Conservation (phyloP, 495 filamentous ascomycete species). For the Penicillium canariense region DNA sequence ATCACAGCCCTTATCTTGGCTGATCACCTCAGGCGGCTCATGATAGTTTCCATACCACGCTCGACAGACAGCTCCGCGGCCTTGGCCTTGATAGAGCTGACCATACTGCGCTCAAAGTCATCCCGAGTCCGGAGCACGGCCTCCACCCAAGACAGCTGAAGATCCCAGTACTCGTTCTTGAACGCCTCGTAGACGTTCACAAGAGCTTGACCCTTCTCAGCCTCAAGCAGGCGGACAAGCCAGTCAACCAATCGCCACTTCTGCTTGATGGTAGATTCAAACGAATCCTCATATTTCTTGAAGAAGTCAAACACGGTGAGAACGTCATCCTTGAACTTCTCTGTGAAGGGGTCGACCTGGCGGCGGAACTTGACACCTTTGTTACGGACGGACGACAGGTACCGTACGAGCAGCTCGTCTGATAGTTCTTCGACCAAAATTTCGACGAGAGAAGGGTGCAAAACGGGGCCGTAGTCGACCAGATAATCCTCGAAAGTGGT, state of each 20-base stretch:
- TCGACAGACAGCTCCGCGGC: constrained; percentile 80
- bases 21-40: constrained; percentile 78
- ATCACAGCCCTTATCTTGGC: not conserved
- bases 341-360: constrained; percentile 69
- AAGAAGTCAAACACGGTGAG: constrained; percentile 77
- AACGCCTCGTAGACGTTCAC: constrained; percentile 77
- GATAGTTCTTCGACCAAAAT: constrained; percentile 87
- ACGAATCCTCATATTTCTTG: constrained; percentile 60
- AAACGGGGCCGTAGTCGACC: constrained; percentile 71
- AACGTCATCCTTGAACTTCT: constrained; percentile 89
- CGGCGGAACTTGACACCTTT: constrained; percentile 86
- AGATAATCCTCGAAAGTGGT: constrained; percentile 95
- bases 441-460: constrained; percentile 82
- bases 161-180: constrained; percentile 87
- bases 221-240: constrained; percentile 70
- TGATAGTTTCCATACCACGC: constrained; percentile 79
- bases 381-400: constrained; percentile 85
- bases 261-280: constrained; percentile 69
- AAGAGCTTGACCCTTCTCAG: constrained; percentile 67
- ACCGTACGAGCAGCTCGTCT: constrained; percentile 81
- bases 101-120: constrained; percentile 88
- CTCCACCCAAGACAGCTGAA: constrained; percentile 96
- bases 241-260: constrained; percentile 89
- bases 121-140: constrained; percentile 80
- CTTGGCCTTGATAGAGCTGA: constrained; percentile 80